Base-by-base conservation (phyloP, 345 rosid species). In the Eucalyptus decipiens region DNA sequence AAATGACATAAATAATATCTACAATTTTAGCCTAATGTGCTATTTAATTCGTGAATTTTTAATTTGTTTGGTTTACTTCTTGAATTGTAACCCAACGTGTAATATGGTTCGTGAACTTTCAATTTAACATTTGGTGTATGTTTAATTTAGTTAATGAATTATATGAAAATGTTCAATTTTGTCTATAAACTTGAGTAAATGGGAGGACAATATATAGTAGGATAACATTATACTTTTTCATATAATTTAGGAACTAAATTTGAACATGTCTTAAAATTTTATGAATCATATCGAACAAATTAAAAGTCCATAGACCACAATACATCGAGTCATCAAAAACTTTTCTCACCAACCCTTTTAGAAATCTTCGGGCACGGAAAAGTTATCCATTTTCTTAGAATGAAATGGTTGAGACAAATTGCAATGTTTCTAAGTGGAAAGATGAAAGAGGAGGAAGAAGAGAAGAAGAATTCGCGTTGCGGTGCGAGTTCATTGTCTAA, bases 251-350 rank as follows among this genome's bases (percentile, higher is more conserved):
- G 26, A 0, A 56, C 3, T 56, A 56, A 23, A 0, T 24, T 56
- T 24, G 28, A 56, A 56, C 62, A 0, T 24, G 8, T 56, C 1
- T 0, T 1, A 0, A 56, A 56, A 56, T 0, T 2, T 0, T 24
- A 52, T 7, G 11, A 52, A 52, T 8, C 58, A 52, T 0, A 56
- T 56, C 0, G 3, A 56, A 56, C 0, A 56, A 56, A 56, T 56
- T 56, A 56, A 56, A 0, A 56, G 14, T 24, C 0, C 0, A 10
- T 2, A 23, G 6, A 56, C 4, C 7, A 54, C 0, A 21, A n/a
- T n/a, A n/a, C n/a, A n/a, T n/a, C n/a, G n/a, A 23, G 26, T 37
- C 81, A 37, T 19, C 45, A 19, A 18, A 18, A 34, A 72, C 81
- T 2, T 72, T 34, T 19, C 24, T 72, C 1, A 14, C 43, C 65